Evolutionary conservation across 2,329 filamentous ascomycete species (phyloP), one percentile per base, ranked within the genome.

Genomic region (Aspergillus transmontanensis): DNA sequence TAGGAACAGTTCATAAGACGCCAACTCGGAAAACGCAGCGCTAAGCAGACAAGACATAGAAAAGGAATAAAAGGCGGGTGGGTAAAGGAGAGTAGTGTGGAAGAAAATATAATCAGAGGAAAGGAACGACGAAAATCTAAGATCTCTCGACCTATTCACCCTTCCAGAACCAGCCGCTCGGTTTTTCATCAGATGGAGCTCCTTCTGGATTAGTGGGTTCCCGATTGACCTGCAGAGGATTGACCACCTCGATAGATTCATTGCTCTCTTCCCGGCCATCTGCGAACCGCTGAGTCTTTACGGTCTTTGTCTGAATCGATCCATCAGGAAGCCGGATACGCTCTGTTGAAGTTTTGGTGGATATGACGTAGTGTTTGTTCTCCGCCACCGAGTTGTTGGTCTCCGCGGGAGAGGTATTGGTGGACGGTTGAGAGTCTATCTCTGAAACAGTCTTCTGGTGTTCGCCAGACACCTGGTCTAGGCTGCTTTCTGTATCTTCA

Each of bases 181-280:
- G 60, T 21, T 63, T 68, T 43, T 66, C 58, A 11, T 63, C 53
- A 45, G 67, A 39, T 16, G 53, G 32, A 54, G 59, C 19, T 30
- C 45, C 60, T 39, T 66, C 63, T 6, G 62, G 41, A 23, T 66
- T 60, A 34, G 60, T 57, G 41, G 68, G 59, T 9, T 66, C 41
- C n/a, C 53, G 57, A 30, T 67, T 55, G 5, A 53, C 60, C 36
- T 68, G 66, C 10, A 68, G 70, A 30, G 72, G 68, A 26, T 71
- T 76, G 46, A 71, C 64, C 10, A 73, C 68, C 53, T 87, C 83
- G 4, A 84, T 76, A 9, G 83, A 85, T 67, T 87, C 85, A 10
- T 84, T 82, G 39, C 76, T 85, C 71, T 89, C 86, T 69, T 89
- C 87, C 4, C 82, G 79, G 0, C 87, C 87, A 75, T 89, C 86